Evolutionary conservation across 2,329 filamentous ascomycete genomes (phyloP).

Genomic region (Penicillium brevicompactum): DNA sequence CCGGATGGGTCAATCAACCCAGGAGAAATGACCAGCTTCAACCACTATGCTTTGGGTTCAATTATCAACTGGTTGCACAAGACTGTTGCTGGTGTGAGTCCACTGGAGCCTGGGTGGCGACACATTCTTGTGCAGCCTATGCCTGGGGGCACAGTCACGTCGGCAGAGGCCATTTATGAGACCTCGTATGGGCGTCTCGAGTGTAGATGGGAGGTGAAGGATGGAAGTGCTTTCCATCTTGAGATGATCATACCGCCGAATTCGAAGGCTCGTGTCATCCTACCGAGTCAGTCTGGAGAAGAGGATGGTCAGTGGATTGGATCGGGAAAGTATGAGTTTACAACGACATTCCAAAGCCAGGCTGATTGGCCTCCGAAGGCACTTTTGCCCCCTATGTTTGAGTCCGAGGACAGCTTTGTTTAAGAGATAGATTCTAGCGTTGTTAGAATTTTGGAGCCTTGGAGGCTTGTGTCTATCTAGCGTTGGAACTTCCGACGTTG

Average conservation of each 20-base stretch:
- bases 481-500: not conserved
- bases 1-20: conserved; percentile 43
- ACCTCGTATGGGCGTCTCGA: conserved; percentile 34
- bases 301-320: conserved; percentile 8
- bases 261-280: conserved; percentile 17
- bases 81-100: conserved; percentile 25
- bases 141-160: conserved; percentile 22
- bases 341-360: conserved; percentile 9
- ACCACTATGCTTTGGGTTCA: conserved; percentile 47
- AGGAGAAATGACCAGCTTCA: conserved; percentile 47
- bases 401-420: conserved; percentile 10
- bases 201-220: conserved; percentile 18
- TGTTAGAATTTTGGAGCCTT: not conserved
- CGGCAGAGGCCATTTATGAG: conserved; percentile 32
- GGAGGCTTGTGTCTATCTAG: not conserved
- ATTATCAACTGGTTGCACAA: conserved; percentile 44
- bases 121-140: not conserved
- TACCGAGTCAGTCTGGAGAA: conserved; percentile 13
- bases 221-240: conserved; percentile 11
- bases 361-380: conserved; percentile 24
- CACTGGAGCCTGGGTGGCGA: conserved; percentile 36
- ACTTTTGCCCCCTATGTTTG: conserved; percentile 15
- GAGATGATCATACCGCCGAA: conserved; percentile 25
- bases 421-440: not conserved
- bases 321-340: conserved; percentile 20